Evolutionary conservation across 176 grass and related monocot species (phyloP).

Genomic region (Cocos nucifera): DNA sequence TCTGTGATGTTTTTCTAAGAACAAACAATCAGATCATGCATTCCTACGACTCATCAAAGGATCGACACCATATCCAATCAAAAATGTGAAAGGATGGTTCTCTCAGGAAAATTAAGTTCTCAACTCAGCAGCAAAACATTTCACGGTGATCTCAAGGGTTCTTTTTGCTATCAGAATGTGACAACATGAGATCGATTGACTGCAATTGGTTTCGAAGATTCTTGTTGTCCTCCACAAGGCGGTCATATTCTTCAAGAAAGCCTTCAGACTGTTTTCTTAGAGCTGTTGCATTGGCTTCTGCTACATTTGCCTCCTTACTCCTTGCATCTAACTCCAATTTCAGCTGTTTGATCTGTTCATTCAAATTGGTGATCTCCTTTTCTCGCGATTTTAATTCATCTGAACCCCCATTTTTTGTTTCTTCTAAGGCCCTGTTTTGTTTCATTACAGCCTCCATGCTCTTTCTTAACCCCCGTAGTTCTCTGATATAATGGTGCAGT

Average conservation of each 20-base stretch:
- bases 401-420: slow-evolving; percentile 36
- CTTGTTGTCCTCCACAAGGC: slow-evolving; percentile 59
- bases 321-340: slow-evolving; percentile 36
- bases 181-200: slow-evolving; percentile 36
- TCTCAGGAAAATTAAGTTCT: no score
- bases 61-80: no score
- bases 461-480: slow-evolving; percentile 46
- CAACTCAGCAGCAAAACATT: no score
- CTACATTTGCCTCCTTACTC: slow-evolving; percentile 42
- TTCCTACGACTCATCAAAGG: no score
- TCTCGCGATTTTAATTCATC: slow-evolving; percentile 40
- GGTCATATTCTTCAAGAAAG: slow-evolving; percentile 57
- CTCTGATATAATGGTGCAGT: slow-evolving; percentile 72
- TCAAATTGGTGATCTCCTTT: slow-evolving; percentile 40
- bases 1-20: no score
- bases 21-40: no score
- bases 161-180: slow-evolving; percentile 60
- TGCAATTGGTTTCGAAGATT: slow-evolving; percentile 50
- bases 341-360: slow-evolving; percentile 39
- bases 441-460: slow-evolving; percentile 53
- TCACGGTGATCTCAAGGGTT: slow-evolving; percentile 3
- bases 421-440: slow-evolving; percentile 51
- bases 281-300: slow-evolving; percentile 36
- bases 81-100: no score
- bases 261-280: slow-evolving; percentile 66